Evolutionary conservation across 2,329 filamentous ascomycete genomes (phyloP), one percentile per base, ranked within the genome.

Genomic region (Fusarium ramigenum): DNA sequence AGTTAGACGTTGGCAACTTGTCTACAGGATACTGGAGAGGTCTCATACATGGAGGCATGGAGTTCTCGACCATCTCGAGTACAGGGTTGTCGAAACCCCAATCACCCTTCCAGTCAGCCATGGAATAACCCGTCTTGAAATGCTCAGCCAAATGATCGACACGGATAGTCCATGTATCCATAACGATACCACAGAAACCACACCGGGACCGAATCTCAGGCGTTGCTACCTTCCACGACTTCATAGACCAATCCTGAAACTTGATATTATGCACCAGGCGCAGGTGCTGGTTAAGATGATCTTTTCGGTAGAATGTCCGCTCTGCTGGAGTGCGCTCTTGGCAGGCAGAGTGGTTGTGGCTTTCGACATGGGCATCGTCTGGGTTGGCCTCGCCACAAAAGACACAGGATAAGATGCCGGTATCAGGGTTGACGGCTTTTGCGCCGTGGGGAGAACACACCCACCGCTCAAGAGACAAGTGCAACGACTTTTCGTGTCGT

Each of bases 51-150:
- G 90, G 89, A 60, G 90, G 90, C 65, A 92, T 90, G 52, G 89
- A 89, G 77, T 91, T 91, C 80, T 92, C 90, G 76, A 92, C 87
- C 84, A 91, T 87, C 70, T 89, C 85, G 74, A 90, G 83, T 46
- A 92, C 86, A 40, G 88, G 86, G 34, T 83, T 82, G 62, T 91
- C 90, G 70, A 92, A 91, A 84, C 90, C 90, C 89, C 90, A 91
- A 80, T 90, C 90, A 83, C 90, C 90, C 84, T 91, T 90, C 90
- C 90, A 92, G 80, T 91, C 88, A 70, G 87, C 88, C 90, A 92
- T 92, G 76, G 87, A 89, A 72, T 87, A 88, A 82, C 90, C 89
- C 32, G 85, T 87, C 81, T 91, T 91, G 84, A 91, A 92, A 80
- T 92, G 90, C 72, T 91, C 89, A n/a, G 90, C 90, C 43, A 92